Conservation (phyloP, 2,329 filamentous ascomycete genomes). For the Colletotrichum tanaceti region DNA sequence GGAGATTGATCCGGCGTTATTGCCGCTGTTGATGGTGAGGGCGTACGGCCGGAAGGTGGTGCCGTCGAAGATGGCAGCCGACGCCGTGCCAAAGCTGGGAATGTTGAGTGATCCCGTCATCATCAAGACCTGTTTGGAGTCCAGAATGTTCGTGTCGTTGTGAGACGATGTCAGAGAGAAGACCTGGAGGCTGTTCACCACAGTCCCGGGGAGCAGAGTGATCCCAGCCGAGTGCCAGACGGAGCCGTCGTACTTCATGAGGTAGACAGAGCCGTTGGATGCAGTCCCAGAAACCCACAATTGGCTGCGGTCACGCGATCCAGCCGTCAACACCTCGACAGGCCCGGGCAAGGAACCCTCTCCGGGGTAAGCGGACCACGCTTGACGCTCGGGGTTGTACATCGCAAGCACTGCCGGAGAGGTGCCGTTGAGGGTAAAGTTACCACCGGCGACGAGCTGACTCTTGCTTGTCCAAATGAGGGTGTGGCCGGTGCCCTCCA, state of each 20-base stretch:
- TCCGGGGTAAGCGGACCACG: slow-evolving; percentile 73
- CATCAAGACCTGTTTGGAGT: slow-evolving; percentile 77
- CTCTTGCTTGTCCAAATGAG: slow-evolving; percentile 82
- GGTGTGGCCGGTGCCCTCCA: slow-evolving; percentile 76
- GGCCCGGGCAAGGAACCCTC: slow-evolving; percentile 80
- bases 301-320: slow-evolving; percentile 75
- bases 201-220: slow-evolving; percentile 72
- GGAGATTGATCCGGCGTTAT: slow-evolving; percentile 78
- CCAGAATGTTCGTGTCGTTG: slow-evolving; percentile 70
- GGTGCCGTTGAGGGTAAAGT: slow-evolving; percentile 75
- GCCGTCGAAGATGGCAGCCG: slow-evolving; percentile 89
- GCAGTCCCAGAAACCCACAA: slow-evolving; percentile 86
- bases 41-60: slow-evolving; percentile 81
- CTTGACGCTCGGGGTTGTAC: slow-evolving; percentile 75
- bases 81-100: slow-evolving; percentile 80
- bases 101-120: slow-evolving; percentile 86
- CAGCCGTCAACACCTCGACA: slow-evolving; percentile 79
- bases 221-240: slow-evolving; percentile 75
- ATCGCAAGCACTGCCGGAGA: slow-evolving; percentile 72
- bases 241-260: slow-evolving; percentile 84
- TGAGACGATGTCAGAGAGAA: slow-evolving; percentile 79
- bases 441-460: slow-evolving; percentile 80
- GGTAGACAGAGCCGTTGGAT: slow-evolving; percentile 71
- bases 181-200: slow-evolving; percentile 84
- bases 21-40: slow-evolving; percentile 76